Evolutionary conservation across 179 eudicot genomes (phyloP), one percentile per base, ranked within the genome.

Genomic region (Silene vulgaris): DNA sequence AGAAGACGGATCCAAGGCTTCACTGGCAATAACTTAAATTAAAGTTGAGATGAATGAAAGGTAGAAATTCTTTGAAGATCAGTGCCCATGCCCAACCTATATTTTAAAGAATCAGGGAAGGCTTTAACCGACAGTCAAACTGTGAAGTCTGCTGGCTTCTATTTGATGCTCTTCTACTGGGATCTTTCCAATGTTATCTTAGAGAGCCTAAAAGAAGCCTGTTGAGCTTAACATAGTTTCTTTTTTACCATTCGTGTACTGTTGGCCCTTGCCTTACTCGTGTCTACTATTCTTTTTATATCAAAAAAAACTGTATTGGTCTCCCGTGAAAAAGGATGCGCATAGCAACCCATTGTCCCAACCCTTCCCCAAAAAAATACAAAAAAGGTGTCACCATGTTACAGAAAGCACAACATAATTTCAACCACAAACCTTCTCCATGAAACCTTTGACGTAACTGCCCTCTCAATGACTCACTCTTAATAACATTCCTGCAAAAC

Each of bases 401-500:
- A 7, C 2, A 29, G 26, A 65, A 3, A 28, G 35, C 23, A 1
- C 29, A 74, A 76, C 56, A 30, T 63, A n/a, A 28, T 71, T 43
- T 9, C 3, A 16, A 45, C n/a, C 17, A 71, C 56, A 74, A 23
- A 93, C 98, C 97, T 90, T 84, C 75, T 71, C 69, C 82, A 17
- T 79, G 74, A 40, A 81, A 52, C 75, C 86, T 85, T 84, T 90
- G 91, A 67, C 84, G 92, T 77, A 93, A 86, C 71, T 80, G 88
- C 77, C 86, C 86, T 82, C 76, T 74, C 8, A 37, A 60, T 73
- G 91, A 80, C 57, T 87, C 96, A 74, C 81, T 65, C 67, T 74
- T 74, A 29, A 82, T 48, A 74, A 91, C 74, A 79, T 89, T 87
- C 98, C 98, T 93, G 90, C 78, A 84, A 59, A 67, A 37, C 66